These are phyloP conservation scores for Lathyrus sativus DNA, from an alignment of 306 rosid genomes.

Conservation along the genomic window DNA sequence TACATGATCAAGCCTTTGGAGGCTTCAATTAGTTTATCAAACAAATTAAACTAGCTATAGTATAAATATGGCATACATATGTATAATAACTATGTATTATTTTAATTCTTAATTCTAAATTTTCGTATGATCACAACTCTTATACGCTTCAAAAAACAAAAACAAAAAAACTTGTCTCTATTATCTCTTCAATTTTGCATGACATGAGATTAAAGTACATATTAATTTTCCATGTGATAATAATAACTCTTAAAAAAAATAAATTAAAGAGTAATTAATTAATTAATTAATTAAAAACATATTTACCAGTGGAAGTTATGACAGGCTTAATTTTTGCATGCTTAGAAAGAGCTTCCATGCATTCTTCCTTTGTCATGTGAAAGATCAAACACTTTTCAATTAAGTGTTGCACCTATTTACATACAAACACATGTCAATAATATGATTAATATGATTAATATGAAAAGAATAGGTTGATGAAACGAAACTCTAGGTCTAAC, in stretches of 20 bases:
- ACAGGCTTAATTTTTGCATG: slow-evolving; percentile 82
- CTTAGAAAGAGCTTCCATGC: slow-evolving; percentile 92
- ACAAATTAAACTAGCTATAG: neutral
- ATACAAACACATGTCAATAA: slow-evolving; percentile 1
- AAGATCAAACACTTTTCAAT: slow-evolving; percentile 93
- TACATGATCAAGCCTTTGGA: neutral
- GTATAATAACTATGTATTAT: neutral
- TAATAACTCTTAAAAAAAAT: neutral
- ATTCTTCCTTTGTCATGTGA: slow-evolving; percentile 82
- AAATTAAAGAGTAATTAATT: neutral
- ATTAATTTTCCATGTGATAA: neutral
- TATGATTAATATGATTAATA: slow-evolving; percentile 7
- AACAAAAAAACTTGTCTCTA: neutral
- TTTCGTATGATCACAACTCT: neutral
- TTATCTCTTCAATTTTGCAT: neutral
- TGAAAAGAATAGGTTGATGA: neutral
- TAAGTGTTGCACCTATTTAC: slow-evolving; percentile 80
- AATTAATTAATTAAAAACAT: neutral
- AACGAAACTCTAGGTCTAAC: slow-evolving; percentile 35
- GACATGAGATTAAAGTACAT: neutral
- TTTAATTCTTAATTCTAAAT: neutral
- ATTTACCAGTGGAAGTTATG: slow-evolving; percentile 85
- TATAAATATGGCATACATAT: neutral
- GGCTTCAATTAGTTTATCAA: neutral
- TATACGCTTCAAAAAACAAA: neutral